Evolutionary conservation across 1,284 basidiomycete species (phyloP), one percentile per base, ranked within the genome.

Genomic region (Rhodotorula glutinis): DNA sequence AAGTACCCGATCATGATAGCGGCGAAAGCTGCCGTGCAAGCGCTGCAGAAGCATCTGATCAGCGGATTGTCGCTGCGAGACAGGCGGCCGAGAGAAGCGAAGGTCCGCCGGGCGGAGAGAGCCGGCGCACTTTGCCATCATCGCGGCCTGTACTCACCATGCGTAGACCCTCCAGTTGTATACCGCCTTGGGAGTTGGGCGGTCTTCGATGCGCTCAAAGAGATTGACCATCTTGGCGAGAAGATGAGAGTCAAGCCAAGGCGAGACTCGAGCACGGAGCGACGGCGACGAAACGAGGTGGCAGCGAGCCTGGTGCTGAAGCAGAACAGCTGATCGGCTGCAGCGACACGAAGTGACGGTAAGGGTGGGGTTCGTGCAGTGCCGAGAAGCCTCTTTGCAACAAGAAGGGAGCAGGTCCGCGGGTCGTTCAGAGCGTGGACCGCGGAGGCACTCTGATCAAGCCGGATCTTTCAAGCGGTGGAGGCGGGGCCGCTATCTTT

Each of bases 131-230:
- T 38, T 38, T 5, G 33, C 10, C 23, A 47, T n/a, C n/a, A 3
- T 3, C 46, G 9, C 3, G 4, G n/a, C 10, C 44, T 4, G 23
- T 0, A 47, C 46, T 47, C 46, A 53, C 21, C 25, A 47, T 17
- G 44, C 8, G 33, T 49, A 58, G 0, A 58, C 57, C 13, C 46
- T 44, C 46, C 53, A 80, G 73, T 84, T 84, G 79, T 84, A 84
- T 29, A 85, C 80, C 55, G 80, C 77, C 58, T 72, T 72, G 10
- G 81, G 81, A n/a, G 81, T 81, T 2, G 80, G 80, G 3, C 82
- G 71, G 73, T 82, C 81, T 65, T 82, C 82, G 19, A 65, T 9
- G 69, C 71, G 69, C 27, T 33, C 44, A 21, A 65, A 65, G 25
- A 65, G 53, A 7, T 61, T 64, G 62, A 63, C 62, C 62, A 64